Base-by-base conservation (phyloP, 164 flowering plant genomes). In the Piper betle region DNA sequence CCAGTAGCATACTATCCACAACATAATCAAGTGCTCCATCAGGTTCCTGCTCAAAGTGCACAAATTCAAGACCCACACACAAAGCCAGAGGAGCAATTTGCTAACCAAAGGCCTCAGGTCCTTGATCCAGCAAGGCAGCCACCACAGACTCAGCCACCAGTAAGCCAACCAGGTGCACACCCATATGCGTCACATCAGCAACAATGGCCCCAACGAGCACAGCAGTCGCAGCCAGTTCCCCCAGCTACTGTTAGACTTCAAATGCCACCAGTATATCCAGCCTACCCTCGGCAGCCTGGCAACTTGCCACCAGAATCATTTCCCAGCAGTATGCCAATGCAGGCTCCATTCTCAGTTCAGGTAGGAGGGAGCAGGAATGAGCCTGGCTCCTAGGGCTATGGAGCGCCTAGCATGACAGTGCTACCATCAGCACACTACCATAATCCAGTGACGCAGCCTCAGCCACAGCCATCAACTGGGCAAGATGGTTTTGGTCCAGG, bases 311-410 rank as follows among this genome's bases (percentile, higher is more conserved):
- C 86, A 37, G 95, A 85, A 59, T 19, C 80, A 15, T 66, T 75
- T 56, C 79, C 85, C 4, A 74, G 67, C 65, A 86, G 88, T 77
- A 77, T 78, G 81, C 78, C 82, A 0, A 84, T 88, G 92, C 89
- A 85, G 66, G 70, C 75, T 53, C 59, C 86, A 53, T 84, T 60
- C 65, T 67, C 86, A 13, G 79, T 80, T 62, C 92, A 68, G 46
- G 65, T 79, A 19, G 79, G 67, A n/a, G 63, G 67, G 17, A 74
- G 73, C 67, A 81, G 81, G 19, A 70, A 75, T 50, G 91, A 87
- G 60, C 37, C 79, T 15, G 69, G 69, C 57, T 74, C 79, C 43
- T 87, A 85, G 69, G 96, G 91, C 25, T 89, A 83, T 71, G 78
- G 73, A 33, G 82, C 72, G 1, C 25, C 80, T 59, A 74, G 79